Evolutionary conservation across 1,284 basidiomycete genomes (phyloP).

Genomic region (Ceratobasidium theobromae): DNA sequence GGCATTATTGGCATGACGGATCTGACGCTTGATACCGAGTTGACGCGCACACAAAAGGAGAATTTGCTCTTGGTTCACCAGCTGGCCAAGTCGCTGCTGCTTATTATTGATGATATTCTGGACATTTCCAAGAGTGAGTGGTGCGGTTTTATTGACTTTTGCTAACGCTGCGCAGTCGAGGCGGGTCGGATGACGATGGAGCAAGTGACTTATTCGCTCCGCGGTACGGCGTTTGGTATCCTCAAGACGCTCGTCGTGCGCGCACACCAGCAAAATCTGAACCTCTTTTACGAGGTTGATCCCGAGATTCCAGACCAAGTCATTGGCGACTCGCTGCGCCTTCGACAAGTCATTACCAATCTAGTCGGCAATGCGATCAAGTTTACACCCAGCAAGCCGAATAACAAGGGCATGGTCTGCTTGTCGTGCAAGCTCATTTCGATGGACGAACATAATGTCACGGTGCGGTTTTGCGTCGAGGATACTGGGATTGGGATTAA

Average conservation of each 20-base stretch:
- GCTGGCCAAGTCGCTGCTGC: slow-evolving; percentile 86
- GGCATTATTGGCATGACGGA: slow-evolving; percentile 99
- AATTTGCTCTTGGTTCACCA: slow-evolving; percentile 95
- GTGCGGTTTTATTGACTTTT: neutral
- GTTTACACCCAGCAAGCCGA: slow-evolving; percentile 84
- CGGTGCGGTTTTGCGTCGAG: slow-evolving; percentile 95
- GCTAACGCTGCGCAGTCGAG: slow-evolving; percentile 63
- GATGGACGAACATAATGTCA: slow-evolving; percentile 74
- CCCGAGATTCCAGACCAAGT: slow-evolving; percentile 95
- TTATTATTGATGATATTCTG: slow-evolving; percentile 98
- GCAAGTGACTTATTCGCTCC: slow-evolving; percentile 95
- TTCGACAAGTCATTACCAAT: slow-evolving; percentile 94
- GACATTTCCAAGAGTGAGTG: slow-evolving; percentile 95
- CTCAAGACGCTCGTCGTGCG: slow-evolving; percentile 98
- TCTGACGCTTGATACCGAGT: slow-evolving; percentile 89
- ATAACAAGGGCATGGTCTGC: slow-evolving; percentile 85
- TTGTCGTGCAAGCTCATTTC: slow-evolving; percentile 81
- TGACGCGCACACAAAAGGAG: slow-evolving; percentile 88
- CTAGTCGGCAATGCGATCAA: slow-evolving; percentile 94
- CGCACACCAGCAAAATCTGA: slow-evolving; percentile 95
- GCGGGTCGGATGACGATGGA: slow-evolving; percentile 99
- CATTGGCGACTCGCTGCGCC: slow-evolving; percentile 92
- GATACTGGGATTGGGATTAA: slow-evolving; percentile 99
- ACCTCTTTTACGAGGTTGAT: slow-evolving; percentile 96
- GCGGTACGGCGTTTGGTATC: slow-evolving; percentile 95